Percentiles rank a stretch among this genome's conserved stretches.
Evolutionary conservation across 1,139 yeast species (phyloP).

Genomic region (Yamadazyma spencermartinsiae): DNA sequence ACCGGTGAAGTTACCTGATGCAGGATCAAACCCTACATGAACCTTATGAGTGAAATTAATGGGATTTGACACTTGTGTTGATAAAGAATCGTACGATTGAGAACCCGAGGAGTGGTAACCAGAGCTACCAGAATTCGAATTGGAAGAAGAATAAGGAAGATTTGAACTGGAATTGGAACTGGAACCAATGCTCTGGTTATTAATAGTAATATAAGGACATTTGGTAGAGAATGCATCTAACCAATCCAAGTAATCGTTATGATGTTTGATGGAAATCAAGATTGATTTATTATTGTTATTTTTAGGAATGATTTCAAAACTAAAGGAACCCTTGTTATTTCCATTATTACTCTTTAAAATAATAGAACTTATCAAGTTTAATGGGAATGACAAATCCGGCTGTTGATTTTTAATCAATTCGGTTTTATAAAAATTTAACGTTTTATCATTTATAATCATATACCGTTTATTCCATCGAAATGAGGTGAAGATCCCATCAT

Average conservation of each 20-base stretch:
- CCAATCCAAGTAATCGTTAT: conserved; percentile 86
- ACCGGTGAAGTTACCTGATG: conserved; percentile 73
- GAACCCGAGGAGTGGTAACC: not conserved
- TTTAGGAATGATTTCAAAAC: conserved; percentile 73
- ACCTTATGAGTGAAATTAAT: conserved; percentile 74
- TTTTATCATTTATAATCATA: conserved; percentile 72
- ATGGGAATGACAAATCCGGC: conserved; percentile 44
- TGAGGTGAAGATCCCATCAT: conserved; percentile 77
- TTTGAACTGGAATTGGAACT: not conserved
- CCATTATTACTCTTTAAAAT: conserved; percentile 43
- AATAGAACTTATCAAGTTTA: conserved; percentile 39
- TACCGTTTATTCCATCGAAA: conserved; percentile 92
- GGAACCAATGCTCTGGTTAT: conserved; percentile 2
- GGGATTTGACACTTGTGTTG: conserved; percentile 63
- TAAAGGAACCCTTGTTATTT: conserved; percentile 65
- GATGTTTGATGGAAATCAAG: conserved; percentile 72
- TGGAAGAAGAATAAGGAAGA: not conserved
- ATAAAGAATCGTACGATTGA: conserved; percentile 2
- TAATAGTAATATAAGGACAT: conserved; percentile 62
- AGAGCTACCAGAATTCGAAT: conserved; percentile 3
- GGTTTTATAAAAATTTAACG: conserved; percentile 71
- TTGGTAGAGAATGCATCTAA: conserved; percentile 85
- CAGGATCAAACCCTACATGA: conserved; percentile 64
- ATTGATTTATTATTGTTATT: conserved; percentile 57
- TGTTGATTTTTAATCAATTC: conserved; percentile 40